These are phyloP conservation scores for Fraxinus ornus DNA, from an alignment of 305 asterid species.

Conservation along the genomic window DNA sequence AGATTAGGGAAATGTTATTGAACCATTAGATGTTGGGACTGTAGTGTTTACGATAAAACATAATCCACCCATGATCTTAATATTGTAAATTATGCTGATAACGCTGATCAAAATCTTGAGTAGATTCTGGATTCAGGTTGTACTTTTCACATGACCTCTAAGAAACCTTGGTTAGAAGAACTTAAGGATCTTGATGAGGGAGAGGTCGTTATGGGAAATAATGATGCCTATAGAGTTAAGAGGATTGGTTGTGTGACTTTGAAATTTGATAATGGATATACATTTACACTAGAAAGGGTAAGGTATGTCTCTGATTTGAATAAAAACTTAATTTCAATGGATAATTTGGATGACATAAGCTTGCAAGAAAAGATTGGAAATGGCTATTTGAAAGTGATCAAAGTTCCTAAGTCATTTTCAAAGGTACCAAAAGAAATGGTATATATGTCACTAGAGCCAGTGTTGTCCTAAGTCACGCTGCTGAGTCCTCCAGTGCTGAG, in stretches of 20 bases:
- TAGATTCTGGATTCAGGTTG: neutral
- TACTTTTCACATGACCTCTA: neutral
- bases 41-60: neutral
- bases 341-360: neutral
- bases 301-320: neutral
- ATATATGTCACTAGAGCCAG: neutral
- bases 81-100: too few relatives aligned
- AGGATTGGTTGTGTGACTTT: neutral
- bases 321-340: neutral
- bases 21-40: neutral
- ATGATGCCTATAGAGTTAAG: neutral
- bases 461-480: neutral
- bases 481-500: neutral
- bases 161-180: neutral
- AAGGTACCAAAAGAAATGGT: neutral
- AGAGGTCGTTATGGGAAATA: neutral
- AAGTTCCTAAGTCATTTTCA: neutral
- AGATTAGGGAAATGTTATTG: neutral
- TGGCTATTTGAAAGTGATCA: neutral
- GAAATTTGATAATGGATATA: too few relatives aligned
- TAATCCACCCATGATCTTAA: neutral
- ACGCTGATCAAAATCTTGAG: neutral
- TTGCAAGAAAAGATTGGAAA: neutral
- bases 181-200: neutral
- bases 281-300: neutral